A percentile compares a stretch with the other conserved stretches of the same genome.
These are phyloP conservation scores for Ophiobolus disseminans DNA, from an alignment of 2,329 filamentous ascomycete genomes.

Conservation along the genomic window DNA sequence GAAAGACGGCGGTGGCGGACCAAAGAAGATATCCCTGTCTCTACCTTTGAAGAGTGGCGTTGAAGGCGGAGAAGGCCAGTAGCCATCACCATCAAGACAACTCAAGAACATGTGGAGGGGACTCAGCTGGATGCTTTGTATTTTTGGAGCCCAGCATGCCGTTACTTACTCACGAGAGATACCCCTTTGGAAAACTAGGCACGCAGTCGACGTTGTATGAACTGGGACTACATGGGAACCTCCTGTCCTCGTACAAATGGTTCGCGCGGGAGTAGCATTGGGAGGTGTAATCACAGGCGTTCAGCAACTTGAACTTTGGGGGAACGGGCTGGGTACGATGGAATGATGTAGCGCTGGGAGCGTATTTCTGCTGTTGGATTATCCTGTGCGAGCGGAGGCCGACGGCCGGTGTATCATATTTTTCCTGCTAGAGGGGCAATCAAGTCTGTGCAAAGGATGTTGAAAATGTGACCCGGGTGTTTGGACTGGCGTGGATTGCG, in stretches of 20 bases:
- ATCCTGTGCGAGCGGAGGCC: slow-evolving; percentile 18
- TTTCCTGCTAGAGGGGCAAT: slow-evolving; percentile 12
- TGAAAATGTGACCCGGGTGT: too few species aligned
- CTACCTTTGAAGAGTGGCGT: slow-evolving; percentile 49
- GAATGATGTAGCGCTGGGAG: slow-evolving; percentile 20
- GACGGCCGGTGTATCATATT: slow-evolving; percentile 32
- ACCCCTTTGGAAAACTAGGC: slow-evolving; percentile 41
- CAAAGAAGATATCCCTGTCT: slow-evolving; percentile 52
- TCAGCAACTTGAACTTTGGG: slow-evolving; percentile 19
- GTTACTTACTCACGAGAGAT: slow-evolving; percentile 44
- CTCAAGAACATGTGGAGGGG: slow-evolving; percentile 15
- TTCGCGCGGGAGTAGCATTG: slow-evolving; percentile 35
- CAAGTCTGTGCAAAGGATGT: slow-evolving; percentile 12
- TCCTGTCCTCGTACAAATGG: slow-evolving; percentile 27
- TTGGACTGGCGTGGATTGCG: too few species aligned
- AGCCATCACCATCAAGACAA: slow-evolving; percentile 12
- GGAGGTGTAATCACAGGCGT: slow-evolving; percentile 37
- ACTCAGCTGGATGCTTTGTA: slow-evolving; percentile 17
- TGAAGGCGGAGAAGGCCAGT: slow-evolving; percentile 41
- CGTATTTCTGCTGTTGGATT: slow-evolving; percentile 15
- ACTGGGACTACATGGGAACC: slow-evolving; percentile 31
- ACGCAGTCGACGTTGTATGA: slow-evolving; percentile 42
- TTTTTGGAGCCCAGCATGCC: slow-evolving; percentile 32
- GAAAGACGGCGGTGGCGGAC: slow-evolving; percentile 49
- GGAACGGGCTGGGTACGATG: slow-evolving; percentile 15